A percentile compares a stretch with the other conserved stretches of the same genome.
Evolutionary conservation across 2,329 filamentous ascomycete genomes (phyloP).

Genomic region (Xylariaceae sp.): DNA sequence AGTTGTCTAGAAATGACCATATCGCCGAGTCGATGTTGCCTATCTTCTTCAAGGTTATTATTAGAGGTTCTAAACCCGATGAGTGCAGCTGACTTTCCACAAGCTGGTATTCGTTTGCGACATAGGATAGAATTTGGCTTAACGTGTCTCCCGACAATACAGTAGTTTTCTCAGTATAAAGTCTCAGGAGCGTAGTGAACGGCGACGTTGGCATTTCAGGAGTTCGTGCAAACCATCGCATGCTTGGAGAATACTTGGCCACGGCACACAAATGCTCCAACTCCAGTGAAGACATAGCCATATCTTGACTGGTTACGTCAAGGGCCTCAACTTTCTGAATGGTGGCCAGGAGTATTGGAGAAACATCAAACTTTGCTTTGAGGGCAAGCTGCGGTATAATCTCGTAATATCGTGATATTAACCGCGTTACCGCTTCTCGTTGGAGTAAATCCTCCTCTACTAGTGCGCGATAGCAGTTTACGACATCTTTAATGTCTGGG

Average conservation of each 20-base stretch:
- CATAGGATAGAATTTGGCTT: conserved; percentile 61
- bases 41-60: conserved; percentile 46
- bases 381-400: conserved; percentile 79
- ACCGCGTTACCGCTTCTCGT: conserved; percentile 76
- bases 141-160: conserved; percentile 58
- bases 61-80: conserved; percentile 55
- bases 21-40: conserved; percentile 46
- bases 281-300: conserved; percentile 70
- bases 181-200: conserved; percentile 71
- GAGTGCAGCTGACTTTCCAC: conserved; percentile 53
- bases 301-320: conserved; percentile 54
- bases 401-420: conserved; percentile 86
- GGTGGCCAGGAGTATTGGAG: conserved; percentile 72
- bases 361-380: conserved; percentile 87
- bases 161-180: conserved; percentile 57
- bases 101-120: conserved; percentile 71
- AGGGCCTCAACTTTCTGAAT: conserved; percentile 66
- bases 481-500: conserved; percentile 81
- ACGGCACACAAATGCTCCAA: conserved; percentile 82
- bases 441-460: conserved; percentile 73
- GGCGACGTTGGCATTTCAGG: conserved; percentile 69
- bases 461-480: conserved; percentile 74
- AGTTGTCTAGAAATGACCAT: conserved; percentile 82
- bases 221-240: conserved; percentile 87
- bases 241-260: conserved; percentile 78